Base-by-base conservation (phyloP, 2,329 filamentous ascomycete genomes). In the Colletotrichum musicola region DNA sequence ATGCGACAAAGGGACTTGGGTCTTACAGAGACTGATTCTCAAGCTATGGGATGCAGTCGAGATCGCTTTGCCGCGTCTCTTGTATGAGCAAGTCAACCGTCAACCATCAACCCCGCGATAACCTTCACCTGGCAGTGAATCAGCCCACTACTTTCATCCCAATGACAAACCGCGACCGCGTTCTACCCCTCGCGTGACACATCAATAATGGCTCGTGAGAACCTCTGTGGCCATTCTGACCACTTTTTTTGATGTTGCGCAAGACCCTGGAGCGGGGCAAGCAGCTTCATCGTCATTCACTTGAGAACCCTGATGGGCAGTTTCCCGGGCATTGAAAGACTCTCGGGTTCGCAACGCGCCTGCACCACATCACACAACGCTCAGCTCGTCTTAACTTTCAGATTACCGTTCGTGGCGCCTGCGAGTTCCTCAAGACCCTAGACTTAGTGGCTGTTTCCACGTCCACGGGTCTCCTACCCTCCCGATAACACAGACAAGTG, bases 231-330 rank as follows among this genome's bases (percentile, higher is more conserved):
- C 38, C 20, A 27, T 42, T 14, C 16, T 44, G 42, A 60, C 65
- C 65, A 55, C 25, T 59, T 59, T 49, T 57, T 50, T 35, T n/a
- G 20, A 35, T 40, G 35, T 18, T 18, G 12, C n/a, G 46, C 42
- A 60, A 44, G 56, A 57, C 38, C 64, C 62, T 68, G 66, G 62
- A 62, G 66, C 66, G 62, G 42, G 60, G 30, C 35, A 42, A 51
- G 38, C 50, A 40, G 54, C 51, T 49, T 47, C 55, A 57, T 69
- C 66, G 56, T 61, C 44, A 27, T 53, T 49, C 44, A 27, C 46
- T 35, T 65, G 66, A 69, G 66, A 56, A 69, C 66, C 66, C 56
- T 30, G 66, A 69, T 69, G 66, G 65, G 18, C 49, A 18, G 13
- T 30, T 66, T 66, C 62, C 55, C 66, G 30, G 60, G 40, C 53